Conservation (phyloP, 2,329 filamentous ascomycete species). For the Paracorniculantispora psalliotae region DNA sequence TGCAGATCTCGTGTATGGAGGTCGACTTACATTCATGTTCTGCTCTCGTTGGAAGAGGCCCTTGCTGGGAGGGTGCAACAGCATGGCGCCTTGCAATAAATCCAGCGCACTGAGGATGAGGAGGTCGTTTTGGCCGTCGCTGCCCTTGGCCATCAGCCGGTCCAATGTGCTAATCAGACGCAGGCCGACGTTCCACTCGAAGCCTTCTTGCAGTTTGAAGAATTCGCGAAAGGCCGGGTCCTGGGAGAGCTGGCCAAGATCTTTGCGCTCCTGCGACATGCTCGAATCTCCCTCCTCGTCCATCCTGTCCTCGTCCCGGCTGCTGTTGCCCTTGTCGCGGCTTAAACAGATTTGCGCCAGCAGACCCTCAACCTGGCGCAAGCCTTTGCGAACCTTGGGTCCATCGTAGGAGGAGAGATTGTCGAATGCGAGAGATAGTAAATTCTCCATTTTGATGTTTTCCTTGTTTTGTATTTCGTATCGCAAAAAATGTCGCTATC, state of each 20-base stretch:
- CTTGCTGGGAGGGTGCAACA: constrained; percentile 87
- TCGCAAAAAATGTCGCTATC: constrained; percentile 10
- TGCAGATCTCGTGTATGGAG: not conserved
- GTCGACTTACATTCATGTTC: constrained; percentile 75
- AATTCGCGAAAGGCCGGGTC: constrained; percentile 94
- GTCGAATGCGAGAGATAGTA: constrained; percentile 90
- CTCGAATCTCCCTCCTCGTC: constrained; percentile 25
- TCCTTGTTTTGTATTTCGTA: constrained; percentile 13
- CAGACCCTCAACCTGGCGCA: constrained; percentile 89
- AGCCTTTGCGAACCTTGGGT: constrained; percentile 84
- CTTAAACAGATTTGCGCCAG: constrained; percentile 86
- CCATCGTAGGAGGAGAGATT: constrained; percentile 91
- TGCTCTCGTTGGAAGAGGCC: constrained; percentile 81
- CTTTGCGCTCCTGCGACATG: constrained; percentile 46
- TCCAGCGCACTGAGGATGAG: constrained; percentile 85
- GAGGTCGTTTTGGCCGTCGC: constrained; percentile 78
- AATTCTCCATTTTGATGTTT: constrained; percentile 67
- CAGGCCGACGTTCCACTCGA: constrained; percentile 94
- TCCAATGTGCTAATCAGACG: constrained; percentile 82
- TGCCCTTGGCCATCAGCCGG: constrained; percentile 75
- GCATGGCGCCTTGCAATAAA: constrained; percentile 78
- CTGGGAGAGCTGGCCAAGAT: constrained; percentile 63
- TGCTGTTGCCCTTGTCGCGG: not conserved
- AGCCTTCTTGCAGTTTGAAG: constrained; percentile 93
- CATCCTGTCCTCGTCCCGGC: constrained; percentile 20